phyloP scores from a whole-genome alignment of 148 eudicot species.

The Polygonum maritimum region DNA sequence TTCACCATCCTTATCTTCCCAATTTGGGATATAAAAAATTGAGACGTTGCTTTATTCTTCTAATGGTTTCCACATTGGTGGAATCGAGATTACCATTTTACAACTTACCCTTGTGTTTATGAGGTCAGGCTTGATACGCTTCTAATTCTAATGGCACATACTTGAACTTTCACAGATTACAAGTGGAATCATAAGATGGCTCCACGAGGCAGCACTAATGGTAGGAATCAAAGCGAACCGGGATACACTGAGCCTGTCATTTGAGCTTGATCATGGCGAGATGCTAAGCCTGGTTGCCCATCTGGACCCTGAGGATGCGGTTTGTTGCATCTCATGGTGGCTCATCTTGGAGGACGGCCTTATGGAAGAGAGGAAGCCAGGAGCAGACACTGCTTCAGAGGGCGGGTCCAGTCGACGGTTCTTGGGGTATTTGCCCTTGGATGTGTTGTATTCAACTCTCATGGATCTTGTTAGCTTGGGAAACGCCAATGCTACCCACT shows the following conservation, averaged over 20 bases:
- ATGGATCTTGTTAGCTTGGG: constrained; percentile 72
- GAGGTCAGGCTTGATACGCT: not conserved
- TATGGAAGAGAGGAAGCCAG: constrained; percentile 35
- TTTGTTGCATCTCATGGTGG: constrained; percentile 95
- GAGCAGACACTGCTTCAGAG: constrained; percentile 22
- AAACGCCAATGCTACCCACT: constrained; percentile 35
- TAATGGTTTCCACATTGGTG: too few relatives aligned
- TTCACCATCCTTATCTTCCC: too few relatives aligned
- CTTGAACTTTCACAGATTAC: constrained; percentile 39
- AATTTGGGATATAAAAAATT: too few relatives aligned
- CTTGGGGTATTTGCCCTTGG: constrained; percentile 62
- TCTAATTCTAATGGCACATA: not conserved
- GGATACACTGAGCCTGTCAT: constrained; percentile 65
- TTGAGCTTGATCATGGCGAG: constrained; percentile 82
- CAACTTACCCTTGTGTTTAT: not conserved
- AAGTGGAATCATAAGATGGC: constrained; percentile 78
- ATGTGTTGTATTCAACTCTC: constrained; percentile 57
- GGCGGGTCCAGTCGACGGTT: constrained; percentile 38
- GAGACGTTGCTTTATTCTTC: too few relatives aligned
- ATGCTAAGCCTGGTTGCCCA: constrained; percentile 65
- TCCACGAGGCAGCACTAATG: constrained; percentile 72
- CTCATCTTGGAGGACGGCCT: constrained; percentile 58
- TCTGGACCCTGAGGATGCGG: constrained; percentile 64
- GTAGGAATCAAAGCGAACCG: constrained; percentile 71
- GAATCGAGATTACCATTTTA: not conserved